Base-by-base conservation (phyloP, 768 basidiomycete species). In the Macrolepiota fuliginosa region DNA sequence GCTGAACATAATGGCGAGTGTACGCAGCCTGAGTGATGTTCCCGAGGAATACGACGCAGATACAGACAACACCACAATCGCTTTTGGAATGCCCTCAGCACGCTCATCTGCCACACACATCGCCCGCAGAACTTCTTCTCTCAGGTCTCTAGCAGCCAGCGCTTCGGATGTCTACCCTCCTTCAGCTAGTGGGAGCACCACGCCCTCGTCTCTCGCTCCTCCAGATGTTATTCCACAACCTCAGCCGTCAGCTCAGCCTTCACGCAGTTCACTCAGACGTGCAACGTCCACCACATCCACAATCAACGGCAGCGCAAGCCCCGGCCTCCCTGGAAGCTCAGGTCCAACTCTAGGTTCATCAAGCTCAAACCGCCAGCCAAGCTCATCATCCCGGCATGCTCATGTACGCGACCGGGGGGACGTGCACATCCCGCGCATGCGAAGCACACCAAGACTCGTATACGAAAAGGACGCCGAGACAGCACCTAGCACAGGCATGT, bases 401-500 rank as follows among this genome's bases (percentile, higher is more conserved):
- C 29, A 32, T 32, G 29, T 32, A 32, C 29, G 29, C 29, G 29
- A 32, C 29, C 3, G 29, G 29, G 29, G 29, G 29, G 29, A 32
- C 29, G 29, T 32, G 7, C 3, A 32, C 29, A 32, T 32, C 29
- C 29, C 29, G 3, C 29, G 29, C 29, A 32, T 32, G 29, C 29
- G 29, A 3, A 32, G 29, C 29, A 32, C 29, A 3, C 29, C 42
- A 17, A 82, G 80, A n/a, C 69, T 91, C 12, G 85, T 87, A 0
- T 82, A 89, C 65, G 82, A 80, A 56, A 81, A 82, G 68, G 81
- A 88, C 47, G 83, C 77, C 6, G 78, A 82, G 54, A 76, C 76
- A 36, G 86, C 83, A 0, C 86, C 92, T 1, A 83, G 89, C 50
- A 90, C 91, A 1, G 76, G 81, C 40, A 91, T 92, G 88, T 87